Percentiles rank a stretch among this genome's conserved stretches.
These are phyloP conservation scores for Volvariella surrecta DNA, from an alignment of 1,284 basidiomycete genomes.

Conservation along the genomic window DNA sequence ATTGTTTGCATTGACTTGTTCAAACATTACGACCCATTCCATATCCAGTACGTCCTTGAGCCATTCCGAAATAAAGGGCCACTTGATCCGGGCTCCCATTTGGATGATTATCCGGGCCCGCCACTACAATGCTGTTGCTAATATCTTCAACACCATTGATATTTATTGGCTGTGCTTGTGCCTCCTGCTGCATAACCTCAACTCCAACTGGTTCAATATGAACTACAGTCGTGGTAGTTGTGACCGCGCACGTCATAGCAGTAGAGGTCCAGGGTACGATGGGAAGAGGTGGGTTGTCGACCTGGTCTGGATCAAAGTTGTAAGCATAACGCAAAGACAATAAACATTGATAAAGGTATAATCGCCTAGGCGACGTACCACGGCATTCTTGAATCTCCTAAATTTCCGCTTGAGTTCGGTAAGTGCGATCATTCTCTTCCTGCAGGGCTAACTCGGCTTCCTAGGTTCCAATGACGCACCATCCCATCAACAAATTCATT, in stretches of 20 bases:
- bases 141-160: constrained; percentile 24
- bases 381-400: constrained; percentile 82
- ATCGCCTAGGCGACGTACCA: constrained; percentile 38
- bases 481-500: constrained; percentile 90
- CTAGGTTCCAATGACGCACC: constrained; percentile 78
- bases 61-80: no score
- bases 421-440: constrained; percentile 75
- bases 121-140: constrained; percentile 10
- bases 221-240: no score
- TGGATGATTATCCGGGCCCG: no score
- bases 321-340: constrained; percentile 44
- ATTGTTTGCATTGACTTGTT: no score
- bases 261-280: no score
- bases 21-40: no score
- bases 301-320: constrained; percentile 25
- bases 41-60: no score
- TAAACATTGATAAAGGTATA: constrained; percentile 1
- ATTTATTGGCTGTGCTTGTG: constrained; percentile 14
- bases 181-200: constrained; percentile 33
- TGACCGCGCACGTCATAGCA: no score
- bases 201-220: no score
- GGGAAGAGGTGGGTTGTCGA: no score
- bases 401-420: constrained; percentile 90
- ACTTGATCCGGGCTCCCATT: no score
- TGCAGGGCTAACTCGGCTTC: constrained; percentile 83